Evolutionary conservation across 2,329 filamentous ascomycete species (phyloP).

Genomic region (Fusarium sulawesiense): DNA sequence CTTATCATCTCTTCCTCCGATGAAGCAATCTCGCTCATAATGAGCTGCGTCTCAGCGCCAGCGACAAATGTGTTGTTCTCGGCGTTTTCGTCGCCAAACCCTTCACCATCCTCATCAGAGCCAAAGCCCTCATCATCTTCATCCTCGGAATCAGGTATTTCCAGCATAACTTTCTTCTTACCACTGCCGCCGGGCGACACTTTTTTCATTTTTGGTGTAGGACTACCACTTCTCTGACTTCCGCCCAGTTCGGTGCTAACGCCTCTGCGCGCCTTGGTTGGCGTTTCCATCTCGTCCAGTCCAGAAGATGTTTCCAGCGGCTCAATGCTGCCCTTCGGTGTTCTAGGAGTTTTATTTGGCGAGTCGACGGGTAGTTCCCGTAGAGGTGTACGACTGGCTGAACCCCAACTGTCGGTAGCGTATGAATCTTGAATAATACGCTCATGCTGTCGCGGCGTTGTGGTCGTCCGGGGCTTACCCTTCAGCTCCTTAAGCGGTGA

Average conservation of each 20-base stretch:
- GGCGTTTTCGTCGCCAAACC: constrained; percentile 37
- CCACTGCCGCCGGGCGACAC: constrained; percentile 32
- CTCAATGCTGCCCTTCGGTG: constrained; percentile 22
- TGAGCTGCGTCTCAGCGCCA: constrained; percentile 52
- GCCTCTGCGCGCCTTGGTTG: constrained; percentile 37
- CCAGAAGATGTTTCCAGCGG: constrained; percentile 38
- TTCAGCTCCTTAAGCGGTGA: constrained; percentile 40
- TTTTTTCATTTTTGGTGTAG: constrained; percentile 39
- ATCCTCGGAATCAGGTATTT: constrained; percentile 65
- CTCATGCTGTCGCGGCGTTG: constrained; percentile 37
- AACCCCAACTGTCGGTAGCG: constrained; percentile 51
- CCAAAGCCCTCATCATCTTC: constrained; percentile 51
- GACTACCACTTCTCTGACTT: constrained; percentile 26
- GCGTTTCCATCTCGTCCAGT: constrained; percentile 41
- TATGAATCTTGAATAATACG: constrained; percentile 61
- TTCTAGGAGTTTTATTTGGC: constrained; percentile 25
- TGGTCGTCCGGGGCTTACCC: constrained; percentile 37
- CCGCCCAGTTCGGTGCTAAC: constrained; percentile 40
- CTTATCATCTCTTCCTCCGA: constrained; percentile 37
- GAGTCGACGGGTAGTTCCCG: constrained; percentile 29
- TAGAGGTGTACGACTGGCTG: constrained; percentile 41
- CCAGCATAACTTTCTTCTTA: constrained; percentile 42
- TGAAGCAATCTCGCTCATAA: constrained; percentile 50
- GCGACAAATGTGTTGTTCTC: constrained; percentile 42
- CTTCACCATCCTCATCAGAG: constrained; percentile 49